Conservation (phyloP, 129 eudicot species). For the Helianthus annuus region HanXRQr2.0-SUNRISE NC_035447.2:36402849-36403348, state of each 20-base stretch:
- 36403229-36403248: too few relatives aligned
- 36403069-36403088: constrained; percentile 90
- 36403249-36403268: too few relatives aligned
- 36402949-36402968: not conserved
- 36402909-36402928: constrained; percentile 69
- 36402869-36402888: constrained; percentile 83
- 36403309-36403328: too few relatives aligned
- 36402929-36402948: constrained; percentile 60
- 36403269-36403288: too few relatives aligned
- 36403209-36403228: too few relatives aligned
- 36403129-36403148: not conserved
- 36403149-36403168: not conserved
- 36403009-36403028: not conserved
- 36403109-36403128: constrained; percentile 68
- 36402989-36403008: not conserved
- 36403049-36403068: constrained; percentile 89
- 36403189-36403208: not conserved
- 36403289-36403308: too few relatives aligned
- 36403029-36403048: constrained; percentile 83
- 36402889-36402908: constrained; percentile 87
- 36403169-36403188: not conserved
- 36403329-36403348: too few relatives aligned
- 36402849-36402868: constrained; percentile 2
- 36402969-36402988: constrained; percentile 2
- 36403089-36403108: constrained; percentile 90